phyloP scores from a whole-genome alignment of 2,329 filamentous ascomycete genomes.

The Penicillium palitans region DNA sequence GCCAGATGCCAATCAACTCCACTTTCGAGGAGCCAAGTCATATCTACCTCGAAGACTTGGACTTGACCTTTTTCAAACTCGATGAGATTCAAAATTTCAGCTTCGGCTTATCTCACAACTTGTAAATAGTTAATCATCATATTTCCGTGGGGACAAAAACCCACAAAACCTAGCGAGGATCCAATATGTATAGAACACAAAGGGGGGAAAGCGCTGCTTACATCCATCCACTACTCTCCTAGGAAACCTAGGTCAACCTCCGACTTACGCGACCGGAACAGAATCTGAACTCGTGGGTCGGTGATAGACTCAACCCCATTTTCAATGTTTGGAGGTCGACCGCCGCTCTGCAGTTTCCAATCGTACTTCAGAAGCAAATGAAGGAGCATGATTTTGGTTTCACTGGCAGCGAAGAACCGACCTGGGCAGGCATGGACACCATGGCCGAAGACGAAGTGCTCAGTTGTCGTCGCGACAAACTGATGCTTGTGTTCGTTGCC shows the following conservation, averaged over 20 bases:
- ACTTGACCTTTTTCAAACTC: background rate
- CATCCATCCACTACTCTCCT: constrained; percentile 15
- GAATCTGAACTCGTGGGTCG: constrained; percentile 29
- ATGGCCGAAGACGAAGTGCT: constrained; percentile 40
- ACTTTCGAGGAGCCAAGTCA: constrained; percentile 3
- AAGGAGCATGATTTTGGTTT: constrained; percentile 57
- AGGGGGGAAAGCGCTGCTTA: too few species aligned
- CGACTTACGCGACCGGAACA: constrained; percentile 28
- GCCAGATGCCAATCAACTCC: constrained; percentile 4
- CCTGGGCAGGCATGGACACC: constrained; percentile 49
- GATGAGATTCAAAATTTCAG: background rate
- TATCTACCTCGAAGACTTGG: background rate
- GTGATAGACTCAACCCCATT: constrained; percentile 48
- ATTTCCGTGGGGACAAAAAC: background rate
- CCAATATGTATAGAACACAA: background rate
- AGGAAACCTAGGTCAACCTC: constrained; percentile 28
- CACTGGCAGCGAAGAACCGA: constrained; percentile 58
- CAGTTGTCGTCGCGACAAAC: constrained; percentile 32
- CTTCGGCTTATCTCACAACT: background rate
- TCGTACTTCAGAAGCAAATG: constrained; percentile 57
- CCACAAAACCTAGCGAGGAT: background rate
- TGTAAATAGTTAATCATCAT: background rate
- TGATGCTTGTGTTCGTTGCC: constrained; percentile 34
- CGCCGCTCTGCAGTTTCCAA: constrained; percentile 43
- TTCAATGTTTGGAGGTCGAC: constrained; percentile 46